Conservation (phyloP, 1,284 basidiomycete genomes). For the Phaffia rhodozyma region DNA sequence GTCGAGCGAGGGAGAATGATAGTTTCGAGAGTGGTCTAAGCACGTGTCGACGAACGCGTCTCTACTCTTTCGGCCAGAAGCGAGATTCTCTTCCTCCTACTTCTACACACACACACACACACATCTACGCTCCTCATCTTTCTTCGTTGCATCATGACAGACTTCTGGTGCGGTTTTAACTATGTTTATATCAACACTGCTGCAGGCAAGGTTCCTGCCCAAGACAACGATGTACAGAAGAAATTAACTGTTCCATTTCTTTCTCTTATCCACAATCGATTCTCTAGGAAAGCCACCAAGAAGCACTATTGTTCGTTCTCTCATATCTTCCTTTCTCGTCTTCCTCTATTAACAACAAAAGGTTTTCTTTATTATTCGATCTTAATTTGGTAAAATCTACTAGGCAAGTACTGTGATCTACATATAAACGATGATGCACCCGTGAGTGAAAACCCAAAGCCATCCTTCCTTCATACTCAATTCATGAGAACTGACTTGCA, state of each 20-base stretch:
- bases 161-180: not conserved
- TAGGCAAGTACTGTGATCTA: conserved; percentile 78
- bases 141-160: not conserved
- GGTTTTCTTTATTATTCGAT: not conserved
- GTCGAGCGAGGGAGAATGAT: no score
- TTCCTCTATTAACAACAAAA: not conserved
- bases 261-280: conserved; percentile 24
- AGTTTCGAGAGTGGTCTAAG: no score
- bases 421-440: conserved; percentile 89
- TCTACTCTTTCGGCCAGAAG: no score
- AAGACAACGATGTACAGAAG: no score
- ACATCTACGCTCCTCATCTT: no score
- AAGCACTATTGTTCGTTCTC: conserved; percentile 42
- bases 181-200: not conserved
- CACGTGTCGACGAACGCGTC: no score
- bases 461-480: not conserved
- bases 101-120: no score
- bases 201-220: no score
- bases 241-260: not conserved
- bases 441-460: conserved; percentile 24
- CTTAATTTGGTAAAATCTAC: conserved; percentile 38
- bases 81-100: no score
- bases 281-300: conserved; percentile 39
- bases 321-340: conserved; percentile 25
- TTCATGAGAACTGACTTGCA: not conserved